These are phyloP conservation scores for Tylopilus plumbeoviolaceoides DNA, from an alignment of 768 basidiomycete species.

Conservation along the genomic window DNA sequence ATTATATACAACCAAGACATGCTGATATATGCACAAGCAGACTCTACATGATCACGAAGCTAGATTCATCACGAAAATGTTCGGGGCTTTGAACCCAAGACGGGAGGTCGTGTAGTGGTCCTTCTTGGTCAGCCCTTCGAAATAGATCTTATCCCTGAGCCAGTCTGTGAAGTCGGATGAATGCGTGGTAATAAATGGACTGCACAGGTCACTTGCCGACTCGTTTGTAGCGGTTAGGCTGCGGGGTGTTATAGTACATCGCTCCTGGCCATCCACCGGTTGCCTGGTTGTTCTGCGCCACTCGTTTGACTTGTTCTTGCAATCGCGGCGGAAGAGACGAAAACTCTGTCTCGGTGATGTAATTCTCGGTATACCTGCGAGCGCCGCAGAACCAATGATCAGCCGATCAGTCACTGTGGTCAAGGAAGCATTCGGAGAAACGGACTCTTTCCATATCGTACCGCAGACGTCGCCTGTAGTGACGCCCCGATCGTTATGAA, in stretches of 20 bases:
- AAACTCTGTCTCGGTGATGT: constrained; percentile 65
- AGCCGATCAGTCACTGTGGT: not conserved
- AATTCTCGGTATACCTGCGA: constrained; percentile 62
- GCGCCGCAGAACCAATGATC: constrained; percentile 9
- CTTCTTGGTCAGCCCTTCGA: constrained; percentile 59
- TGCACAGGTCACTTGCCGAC: constrained; percentile 43
- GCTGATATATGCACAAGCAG: constrained; percentile 3
- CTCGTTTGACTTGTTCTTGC: constrained; percentile 70
- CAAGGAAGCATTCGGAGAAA: constrained; percentile 5
- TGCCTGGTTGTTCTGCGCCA: constrained; percentile 40
- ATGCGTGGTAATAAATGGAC: not conserved
- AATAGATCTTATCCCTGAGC: constrained; percentile 69
- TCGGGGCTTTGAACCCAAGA: constrained; percentile 75
- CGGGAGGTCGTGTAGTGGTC: constrained; percentile 56
- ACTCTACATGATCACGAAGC: constrained; percentile 33
- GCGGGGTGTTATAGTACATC: constrained; percentile 45
- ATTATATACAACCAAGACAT: constrained; percentile 7
- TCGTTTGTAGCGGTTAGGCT: constrained; percentile 51
- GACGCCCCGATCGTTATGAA: constrained; percentile 69
- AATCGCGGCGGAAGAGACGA: constrained; percentile 52
- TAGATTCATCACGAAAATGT: constrained; percentile 72
- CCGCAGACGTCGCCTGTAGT: constrained; percentile 74
- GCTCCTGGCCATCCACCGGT: constrained; percentile 32
- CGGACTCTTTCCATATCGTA: constrained; percentile 74
- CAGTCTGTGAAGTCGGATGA: constrained; percentile 48